A percentile compares a stretch with the other conserved stretches of the same genome.
Conservation (phyloP, 2,329 filamentous ascomycete genomes). For the Aspergillus unguis region DNA sequence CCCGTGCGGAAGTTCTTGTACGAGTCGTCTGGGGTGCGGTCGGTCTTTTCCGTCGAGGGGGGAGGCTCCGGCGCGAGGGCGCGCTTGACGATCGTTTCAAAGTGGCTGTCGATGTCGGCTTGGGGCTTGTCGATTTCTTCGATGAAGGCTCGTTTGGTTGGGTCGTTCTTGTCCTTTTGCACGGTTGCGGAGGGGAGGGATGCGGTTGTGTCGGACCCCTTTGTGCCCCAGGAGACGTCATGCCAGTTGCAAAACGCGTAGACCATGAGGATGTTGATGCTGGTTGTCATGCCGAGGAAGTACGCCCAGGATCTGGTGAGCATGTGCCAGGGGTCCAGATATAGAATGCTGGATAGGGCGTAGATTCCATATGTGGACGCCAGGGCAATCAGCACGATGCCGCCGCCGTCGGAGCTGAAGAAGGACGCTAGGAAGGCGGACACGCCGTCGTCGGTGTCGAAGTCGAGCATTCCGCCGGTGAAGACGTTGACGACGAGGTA, state of each 20-base stretch:
- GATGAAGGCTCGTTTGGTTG: conserved; percentile 75
- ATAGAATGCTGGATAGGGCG: conserved; percentile 94
- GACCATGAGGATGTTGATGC: conserved; percentile 99
- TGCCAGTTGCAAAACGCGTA: conserved; percentile 99
- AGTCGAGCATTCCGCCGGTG: conserved; percentile 54
- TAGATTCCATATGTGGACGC: conserved; percentile 95
- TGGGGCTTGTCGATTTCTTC: conserved; percentile 96
- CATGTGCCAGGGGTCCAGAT: conserved; percentile 99
- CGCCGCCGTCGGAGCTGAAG: conserved; percentile 69
- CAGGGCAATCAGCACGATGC: conserved; percentile 91
- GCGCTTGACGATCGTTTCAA: conserved; percentile 92
- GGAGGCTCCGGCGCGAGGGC: conserved; percentile 73
- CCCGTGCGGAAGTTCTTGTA: conserved; percentile 99
- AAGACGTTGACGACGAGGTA: conserved; percentile 87
- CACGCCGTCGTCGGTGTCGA: conserved; percentile 61
- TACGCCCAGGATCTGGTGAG: conserved; percentile 97
- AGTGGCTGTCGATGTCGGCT: conserved; percentile 96
- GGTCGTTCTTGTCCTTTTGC: conserved; percentile 50
- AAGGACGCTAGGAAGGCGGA: conserved; percentile 72
- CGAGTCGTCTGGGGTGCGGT: conserved; percentile 88
- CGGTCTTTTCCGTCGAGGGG: conserved; percentile 69
- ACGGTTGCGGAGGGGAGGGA: conserved; percentile 90
- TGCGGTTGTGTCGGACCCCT: conserved; percentile 78
- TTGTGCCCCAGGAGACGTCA: conserved; percentile 99
- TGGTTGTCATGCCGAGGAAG: conserved; percentile 87